These are phyloP conservation scores for Saccharomycopsis schoenii DNA, from an alignment of 805 yeast genomes.

Conservation along the genomic window DNA sequence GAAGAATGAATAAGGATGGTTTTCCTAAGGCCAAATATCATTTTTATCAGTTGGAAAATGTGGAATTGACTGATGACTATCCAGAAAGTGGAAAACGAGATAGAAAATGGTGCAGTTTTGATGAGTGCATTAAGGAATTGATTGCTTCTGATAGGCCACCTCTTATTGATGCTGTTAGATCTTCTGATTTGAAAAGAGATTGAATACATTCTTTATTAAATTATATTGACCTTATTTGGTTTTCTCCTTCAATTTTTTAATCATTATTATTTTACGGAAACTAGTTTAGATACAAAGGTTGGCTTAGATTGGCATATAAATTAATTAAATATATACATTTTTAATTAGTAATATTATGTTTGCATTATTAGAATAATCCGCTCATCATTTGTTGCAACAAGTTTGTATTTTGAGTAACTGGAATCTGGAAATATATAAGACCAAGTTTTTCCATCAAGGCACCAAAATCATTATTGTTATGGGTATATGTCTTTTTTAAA, in stretches of 20 bases:
- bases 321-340: neutral
- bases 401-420: conserved; percentile 42
- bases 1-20: conserved; percentile 2
- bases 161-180: neutral
- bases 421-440: conserved; percentile 48
- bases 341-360: neutral
- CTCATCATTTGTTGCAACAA: conserved; percentile 70
- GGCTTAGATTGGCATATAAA: neutral
- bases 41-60: conserved; percentile 68
- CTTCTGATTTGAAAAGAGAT: neutral
- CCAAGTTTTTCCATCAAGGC: conserved; percentile 50
- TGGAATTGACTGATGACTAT: conserved; percentile 48
- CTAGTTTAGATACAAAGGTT: neutral
- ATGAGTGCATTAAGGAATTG: conserved; percentile 57
- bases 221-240: neutral
- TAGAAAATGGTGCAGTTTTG: conserved; percentile 66
- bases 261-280: neutral
- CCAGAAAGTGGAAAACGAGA: conserved; percentile 62
- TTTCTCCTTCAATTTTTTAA: neutral
- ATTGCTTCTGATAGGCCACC: conserved; percentile 10
- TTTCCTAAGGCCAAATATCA: conserved; percentile 77
- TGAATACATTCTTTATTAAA: neutral
- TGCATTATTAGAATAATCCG: conserved; percentile 32
- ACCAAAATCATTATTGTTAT: conserved; percentile 28
- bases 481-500: conserved; percentile 41